Base-by-base conservation (phyloP, 352 stramenopile species). In the Globisporangium camurandrum region DNA sequence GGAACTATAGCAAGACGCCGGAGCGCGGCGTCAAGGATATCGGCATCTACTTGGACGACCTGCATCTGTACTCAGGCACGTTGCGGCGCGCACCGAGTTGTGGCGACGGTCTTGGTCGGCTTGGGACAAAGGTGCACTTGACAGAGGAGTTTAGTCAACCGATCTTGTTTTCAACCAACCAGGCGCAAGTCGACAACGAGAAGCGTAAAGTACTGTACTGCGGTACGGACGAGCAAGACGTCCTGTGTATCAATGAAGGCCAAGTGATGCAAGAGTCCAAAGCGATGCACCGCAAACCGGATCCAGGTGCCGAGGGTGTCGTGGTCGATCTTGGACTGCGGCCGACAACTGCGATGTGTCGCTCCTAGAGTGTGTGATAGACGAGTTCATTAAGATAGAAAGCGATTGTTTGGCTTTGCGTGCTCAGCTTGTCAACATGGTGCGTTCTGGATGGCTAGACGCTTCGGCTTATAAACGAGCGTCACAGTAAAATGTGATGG, bases 231-330 rank as follows among this genome's bases (percentile, higher is more conserved):
- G 77, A 91, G 42, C 86, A 96, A 57, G 85, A 96, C 33, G 85
- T 96, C 12, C 56, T 95, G 7, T 88, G 77, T 28, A 96, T 96
- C 51, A 94, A 96, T 44, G 86, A 96, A 54, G 76, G 83, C 2
- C 81, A 94, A 59, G 83, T 96, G 22, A 82, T 93, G 46, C 67
- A 91, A 30, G 76, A 89, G 44, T 89, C 76, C 1, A 83, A 77
- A 42, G 66, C 69, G 11, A 93, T 93, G 82, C 86, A 93, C 46
- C 64, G 75, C 1, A 77, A 82, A 19, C 79, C 77, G 1, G 76
- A 93, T 37, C 79, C 82, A 14, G 73, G 77, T 9, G 82, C 78
- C 2, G 75, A 90, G 51, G 82, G 82, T 1, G 76, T 93, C 0
- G 57, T 85, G 6, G 75, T 88, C 0, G 74, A 93, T 54, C 61